Evolutionary conservation across 129 eudicot species (phyloP).

Genomic region (Artemisia annua): DNA sequence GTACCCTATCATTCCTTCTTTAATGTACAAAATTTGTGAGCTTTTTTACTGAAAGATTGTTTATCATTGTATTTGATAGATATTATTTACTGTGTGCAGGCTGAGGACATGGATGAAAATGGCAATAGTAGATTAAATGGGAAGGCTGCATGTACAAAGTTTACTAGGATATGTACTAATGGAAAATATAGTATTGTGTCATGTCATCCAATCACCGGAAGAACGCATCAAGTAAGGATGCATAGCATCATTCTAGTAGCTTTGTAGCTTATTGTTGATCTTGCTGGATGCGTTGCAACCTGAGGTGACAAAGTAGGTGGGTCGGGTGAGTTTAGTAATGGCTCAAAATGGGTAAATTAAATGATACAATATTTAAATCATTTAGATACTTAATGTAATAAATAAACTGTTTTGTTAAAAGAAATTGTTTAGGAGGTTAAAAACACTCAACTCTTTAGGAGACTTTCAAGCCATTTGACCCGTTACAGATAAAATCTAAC

Average conservation of each 20-base stretch:
- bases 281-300: not conserved
- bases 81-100: constrained; percentile 43
- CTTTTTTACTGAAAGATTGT: not conserved
- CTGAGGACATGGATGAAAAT: constrained; percentile 31
- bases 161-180: constrained; percentile 70
- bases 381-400: too few relatives aligned
- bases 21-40: not conserved
- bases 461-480: not conserved
- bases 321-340: not conserved
- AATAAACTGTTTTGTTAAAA: too few relatives aligned
- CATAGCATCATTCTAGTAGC: not conserved
- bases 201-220: constrained; percentile 92
- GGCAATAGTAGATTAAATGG: constrained; percentile 50
- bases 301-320: constrained; percentile 4
- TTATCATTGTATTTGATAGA: not conserved
- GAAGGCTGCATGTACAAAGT: constrained; percentile 88
- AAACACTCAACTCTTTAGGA: too few relatives aligned
- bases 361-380: not conserved
- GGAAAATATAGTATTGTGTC: constrained; percentile 79
- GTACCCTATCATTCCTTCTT: not conserved
- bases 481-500: not conserved
- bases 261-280: not conserved
- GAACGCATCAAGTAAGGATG: constrained; percentile 89
- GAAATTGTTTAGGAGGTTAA: too few relatives aligned
- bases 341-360: not conserved